Evolutionary conservation across 768 basidiomycete species (phyloP).

Genomic region (Fomitopsis pulvina): DNA sequence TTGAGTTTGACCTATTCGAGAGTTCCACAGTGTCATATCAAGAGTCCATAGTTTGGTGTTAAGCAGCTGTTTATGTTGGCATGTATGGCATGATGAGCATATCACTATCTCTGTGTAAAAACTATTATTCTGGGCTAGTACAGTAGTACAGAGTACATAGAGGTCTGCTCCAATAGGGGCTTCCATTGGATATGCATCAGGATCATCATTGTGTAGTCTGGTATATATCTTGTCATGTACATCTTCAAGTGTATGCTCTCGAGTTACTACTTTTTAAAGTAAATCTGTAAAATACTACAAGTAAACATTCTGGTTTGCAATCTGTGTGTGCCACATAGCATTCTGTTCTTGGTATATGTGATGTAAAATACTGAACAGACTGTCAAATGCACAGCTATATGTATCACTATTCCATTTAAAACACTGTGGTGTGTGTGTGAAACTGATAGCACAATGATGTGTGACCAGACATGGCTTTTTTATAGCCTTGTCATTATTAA

Average conservation of each 20-base stretch:
- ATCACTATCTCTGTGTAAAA: too few relatives aligned
- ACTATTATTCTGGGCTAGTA: too few relatives aligned
- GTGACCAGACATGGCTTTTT: too few relatives aligned
- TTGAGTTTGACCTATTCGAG: too few relatives aligned
- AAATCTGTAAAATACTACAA: not conserved
- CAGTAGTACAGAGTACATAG: too few relatives aligned
- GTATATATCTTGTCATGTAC: not conserved
- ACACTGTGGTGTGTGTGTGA: not conserved
- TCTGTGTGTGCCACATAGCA: not conserved
- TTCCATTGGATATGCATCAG: not conserved
- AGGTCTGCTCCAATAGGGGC: too few relatives aligned
- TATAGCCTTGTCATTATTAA: not conserved
- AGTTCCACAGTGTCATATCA: too few relatives aligned
- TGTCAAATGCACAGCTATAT: slow-evolving; percentile 9
- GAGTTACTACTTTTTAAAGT: not conserved
- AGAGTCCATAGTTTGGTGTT: too few relatives aligned
- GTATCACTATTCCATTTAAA: slow-evolving; percentile 2
- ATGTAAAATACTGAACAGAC: not conserved
- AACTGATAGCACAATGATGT: not conserved
- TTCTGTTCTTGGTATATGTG: too few relatives aligned
- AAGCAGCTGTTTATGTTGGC: too few relatives aligned
- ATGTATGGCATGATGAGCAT: too few relatives aligned
- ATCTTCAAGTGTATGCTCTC: not conserved
- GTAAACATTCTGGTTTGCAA: not conserved
- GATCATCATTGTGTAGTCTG: not conserved